A percentile compares a stretch with the other conserved stretches of the same genome.
Conservation (phyloP, 805 yeast species). For the Metschnikowia henanensis region DNA sequence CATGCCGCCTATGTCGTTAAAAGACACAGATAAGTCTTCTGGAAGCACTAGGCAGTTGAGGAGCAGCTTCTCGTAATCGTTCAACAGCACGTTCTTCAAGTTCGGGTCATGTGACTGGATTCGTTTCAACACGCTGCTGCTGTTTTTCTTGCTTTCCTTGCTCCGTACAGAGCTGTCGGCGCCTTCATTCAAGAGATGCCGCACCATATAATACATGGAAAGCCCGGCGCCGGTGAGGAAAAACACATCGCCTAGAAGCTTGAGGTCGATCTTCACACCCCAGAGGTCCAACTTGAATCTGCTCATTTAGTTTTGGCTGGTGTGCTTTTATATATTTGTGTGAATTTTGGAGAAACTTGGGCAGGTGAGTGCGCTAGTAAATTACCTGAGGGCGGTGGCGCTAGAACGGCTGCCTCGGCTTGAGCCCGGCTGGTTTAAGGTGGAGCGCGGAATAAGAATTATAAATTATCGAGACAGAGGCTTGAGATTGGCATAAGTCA, state of each 20-base stretch:
- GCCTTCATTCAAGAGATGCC: conserved; percentile 37
- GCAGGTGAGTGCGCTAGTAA: not conserved
- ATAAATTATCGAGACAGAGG: too few relatives aligned
- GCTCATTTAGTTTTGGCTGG: conserved; percentile 26
- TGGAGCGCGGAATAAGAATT: too few relatives aligned
- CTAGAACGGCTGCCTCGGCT: too few relatives aligned
- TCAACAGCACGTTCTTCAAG: conserved; percentile 50
- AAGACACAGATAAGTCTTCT: conserved; percentile 72
- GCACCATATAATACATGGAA: conserved; percentile 64
- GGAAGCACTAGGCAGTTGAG: conserved; percentile 81
- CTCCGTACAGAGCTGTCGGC: conserved; percentile 37
- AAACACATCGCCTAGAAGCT: conserved; percentile 41
- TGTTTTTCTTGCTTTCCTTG: conserved; percentile 64
- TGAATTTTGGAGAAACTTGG: not conserved
- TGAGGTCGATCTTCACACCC: conserved; percentile 39
- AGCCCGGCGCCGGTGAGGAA: conserved; percentile 60
- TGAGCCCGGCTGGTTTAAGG: too few relatives aligned
- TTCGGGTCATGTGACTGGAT: conserved; percentile 55
- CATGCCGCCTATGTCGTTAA: conserved; percentile 87
- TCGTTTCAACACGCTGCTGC: conserved; percentile 44
- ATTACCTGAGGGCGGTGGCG: not conserved
- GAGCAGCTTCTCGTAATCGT: conserved; percentile 75
- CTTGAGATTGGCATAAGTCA: too few relatives aligned
- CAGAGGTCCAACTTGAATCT: conserved; percentile 36
- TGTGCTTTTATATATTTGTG: not conserved